phyloP scores from a whole-genome alignment of 164 flowering plant species.

The Litsea cubeba region DNA sequence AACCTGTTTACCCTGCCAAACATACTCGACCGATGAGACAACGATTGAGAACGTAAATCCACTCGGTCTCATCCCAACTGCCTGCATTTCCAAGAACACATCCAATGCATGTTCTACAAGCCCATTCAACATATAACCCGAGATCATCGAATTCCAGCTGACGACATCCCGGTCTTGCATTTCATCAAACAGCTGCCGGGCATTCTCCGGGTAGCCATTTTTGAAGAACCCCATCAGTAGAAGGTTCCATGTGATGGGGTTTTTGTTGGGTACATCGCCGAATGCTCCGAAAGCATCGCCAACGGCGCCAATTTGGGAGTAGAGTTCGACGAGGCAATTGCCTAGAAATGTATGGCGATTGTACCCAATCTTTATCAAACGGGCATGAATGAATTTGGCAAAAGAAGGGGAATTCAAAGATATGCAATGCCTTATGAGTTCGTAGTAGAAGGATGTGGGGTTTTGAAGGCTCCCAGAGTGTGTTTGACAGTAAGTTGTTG shows the following conservation, averaged over 20 bases:
- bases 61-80: conserved; percentile 29
- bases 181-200: conserved; percentile 30
- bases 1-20: conserved; percentile 33
- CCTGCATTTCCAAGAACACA: conserved; percentile 26
- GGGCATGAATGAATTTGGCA: conserved; percentile 43
- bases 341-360: conserved; percentile 42
- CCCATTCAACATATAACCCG: conserved; percentile 25
- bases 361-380: conserved; percentile 48
- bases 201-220: conserved; percentile 17
- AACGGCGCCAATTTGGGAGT: conserved; percentile 24
- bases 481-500: background rate
- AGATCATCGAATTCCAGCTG: conserved; percentile 38
- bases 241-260: conserved; percentile 49
- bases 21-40: conserved; percentile 19
- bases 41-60: conserved; percentile 38
- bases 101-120: conserved; percentile 15
- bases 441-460: conserved; percentile 27
- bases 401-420: conserved; percentile 26
- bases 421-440: conserved; percentile 34
- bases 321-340: conserved; percentile 46
- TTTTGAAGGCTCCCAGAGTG: background rate
- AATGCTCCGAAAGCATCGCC: conserved; percentile 31
- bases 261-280: conserved; percentile 27
- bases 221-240: conserved; percentile 30
- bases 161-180: conserved; percentile 36